Conservation (phyloP, 2,329 filamentous ascomycete species). For the Cladophialophora immunda region DNA sequence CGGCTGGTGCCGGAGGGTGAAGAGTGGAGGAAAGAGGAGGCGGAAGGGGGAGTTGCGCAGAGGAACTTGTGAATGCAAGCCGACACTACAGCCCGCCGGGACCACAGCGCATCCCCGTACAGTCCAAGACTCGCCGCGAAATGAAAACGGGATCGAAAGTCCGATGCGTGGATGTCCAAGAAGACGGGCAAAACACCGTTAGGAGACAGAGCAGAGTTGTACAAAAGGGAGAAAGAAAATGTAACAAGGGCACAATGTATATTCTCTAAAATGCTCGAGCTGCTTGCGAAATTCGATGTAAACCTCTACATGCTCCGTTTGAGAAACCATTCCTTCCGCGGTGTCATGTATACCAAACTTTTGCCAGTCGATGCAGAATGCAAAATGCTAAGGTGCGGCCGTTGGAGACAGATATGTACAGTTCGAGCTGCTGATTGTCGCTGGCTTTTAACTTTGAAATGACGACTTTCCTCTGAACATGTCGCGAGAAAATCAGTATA, state of each 20-base stretch:
- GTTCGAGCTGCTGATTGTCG: not conserved
- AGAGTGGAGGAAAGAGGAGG: conserved; percentile 15
- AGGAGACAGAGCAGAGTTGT: not conserved
- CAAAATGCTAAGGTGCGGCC: not conserved
- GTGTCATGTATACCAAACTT: not conserved
- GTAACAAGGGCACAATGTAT: not conserved
- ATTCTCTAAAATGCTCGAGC: not conserved
- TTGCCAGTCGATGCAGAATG: not conserved
- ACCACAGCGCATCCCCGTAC: not conserved
- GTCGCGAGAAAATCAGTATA: not conserved
- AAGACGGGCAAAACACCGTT: not conserved
- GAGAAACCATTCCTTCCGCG: not conserved
- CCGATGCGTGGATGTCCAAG: not conserved
- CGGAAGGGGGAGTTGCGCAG: not conserved
- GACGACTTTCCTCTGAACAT: not conserved
- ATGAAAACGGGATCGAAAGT: not conserved
- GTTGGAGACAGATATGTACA: not conserved
- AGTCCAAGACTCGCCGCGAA: not conserved
- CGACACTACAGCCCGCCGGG: not conserved
- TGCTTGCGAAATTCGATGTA: not conserved
- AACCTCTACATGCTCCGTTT: not conserved
- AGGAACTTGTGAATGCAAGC: conserved; percentile 1
- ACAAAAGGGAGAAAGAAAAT: not conserved
- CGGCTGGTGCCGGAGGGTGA: conserved; percentile 17
- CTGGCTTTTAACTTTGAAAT: not conserved